phyloP scores from a whole-genome alignment of 371 early-diverging fungal genomes.

The Haplosporangium sp. region DNA sequence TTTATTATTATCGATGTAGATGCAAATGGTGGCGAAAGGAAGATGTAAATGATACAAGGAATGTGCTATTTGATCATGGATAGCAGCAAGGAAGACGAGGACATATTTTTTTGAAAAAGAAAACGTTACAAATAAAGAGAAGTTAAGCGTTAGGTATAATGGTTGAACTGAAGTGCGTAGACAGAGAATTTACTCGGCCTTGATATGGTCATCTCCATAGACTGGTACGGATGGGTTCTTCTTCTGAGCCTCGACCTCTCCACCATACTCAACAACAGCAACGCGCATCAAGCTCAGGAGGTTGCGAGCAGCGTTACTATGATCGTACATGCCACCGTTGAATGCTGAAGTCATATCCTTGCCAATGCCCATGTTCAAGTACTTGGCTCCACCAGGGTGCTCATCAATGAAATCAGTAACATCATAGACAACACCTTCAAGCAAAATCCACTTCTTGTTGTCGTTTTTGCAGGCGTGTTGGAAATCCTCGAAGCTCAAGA shows the following conservation, averaged over 20 bases:
- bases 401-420: conserved; percentile 89
- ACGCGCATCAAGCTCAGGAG: conserved; percentile 79
- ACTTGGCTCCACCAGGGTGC: conserved; percentile 88
- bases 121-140: not conserved
- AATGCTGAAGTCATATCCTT: conserved; percentile 90
- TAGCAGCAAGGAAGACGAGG: conserved; percentile 12
- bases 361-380: conserved; percentile 52
- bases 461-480: conserved; percentile 73
- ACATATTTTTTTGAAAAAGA: not conserved
- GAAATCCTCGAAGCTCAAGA: conserved; percentile 83
- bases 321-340: conserved; percentile 91
- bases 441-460: conserved; percentile 86
- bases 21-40: not conserved
- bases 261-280: conserved; percentile 71
- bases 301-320: conserved; percentile 87
- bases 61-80: conserved; percentile 24
- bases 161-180: not conserved
- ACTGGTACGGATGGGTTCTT: conserved; percentile 50
- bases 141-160: not conserved
- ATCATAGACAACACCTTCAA: conserved; percentile 93
- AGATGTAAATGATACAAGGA: conserved; percentile 22
- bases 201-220: conserved; percentile 49
- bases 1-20: conserved; percentile 14
- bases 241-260: conserved; percentile 64
- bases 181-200: conserved; percentile 27